phyloP scores from a whole-genome alignment of 2,329 filamentous ascomycete genomes.

The Neofusicoccum kwambonambiense region DNA sequence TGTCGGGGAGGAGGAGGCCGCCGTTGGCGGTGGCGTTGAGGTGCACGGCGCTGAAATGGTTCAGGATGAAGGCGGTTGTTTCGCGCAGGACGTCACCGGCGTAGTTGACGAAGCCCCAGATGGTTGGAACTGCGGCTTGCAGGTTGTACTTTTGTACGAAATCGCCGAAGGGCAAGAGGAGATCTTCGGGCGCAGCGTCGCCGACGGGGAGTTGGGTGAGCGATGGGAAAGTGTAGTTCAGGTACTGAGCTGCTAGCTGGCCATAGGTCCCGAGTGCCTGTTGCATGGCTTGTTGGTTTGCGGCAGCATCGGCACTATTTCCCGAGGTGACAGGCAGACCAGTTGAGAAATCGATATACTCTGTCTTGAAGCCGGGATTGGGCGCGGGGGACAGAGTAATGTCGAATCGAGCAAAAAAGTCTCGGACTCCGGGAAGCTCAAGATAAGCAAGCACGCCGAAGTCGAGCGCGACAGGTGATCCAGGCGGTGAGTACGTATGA shows the following conservation, averaged over 20 bases:
- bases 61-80: slow-evolving; percentile 48
- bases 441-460: slow-evolving; percentile 42
- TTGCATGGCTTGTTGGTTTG: not conserved
- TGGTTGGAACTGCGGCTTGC: slow-evolving; percentile 40
- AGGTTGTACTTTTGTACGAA: slow-evolving; percentile 52
- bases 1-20: not conserved
- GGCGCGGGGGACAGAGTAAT: slow-evolving; percentile 29
- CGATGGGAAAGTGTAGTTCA: slow-evolving; percentile 23
- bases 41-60: slow-evolving; percentile 4
- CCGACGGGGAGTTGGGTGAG: not conserved
- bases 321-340: slow-evolving; percentile 20
- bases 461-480: slow-evolving; percentile 34
- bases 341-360: slow-evolving; percentile 30
- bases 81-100: slow-evolving; percentile 44
- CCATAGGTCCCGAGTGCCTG: slow-evolving; percentile 26
- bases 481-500: slow-evolving; percentile 46
- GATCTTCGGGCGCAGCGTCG: slow-evolving; percentile 43
- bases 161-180: slow-evolving; percentile 49
- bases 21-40: slow-evolving; percentile 21
- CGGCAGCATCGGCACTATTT: not conserved
- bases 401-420: slow-evolving; percentile 48
- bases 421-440: slow-evolving; percentile 41
- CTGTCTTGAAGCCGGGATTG: not conserved
- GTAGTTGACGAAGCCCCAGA: slow-evolving; percentile 46
- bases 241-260: slow-evolving; percentile 33